Evolutionary conservation across 176 grass and related monocot genomes (phyloP), one percentile per base, ranked within the genome.

Genomic region (Eleusine coracana): DNA sequence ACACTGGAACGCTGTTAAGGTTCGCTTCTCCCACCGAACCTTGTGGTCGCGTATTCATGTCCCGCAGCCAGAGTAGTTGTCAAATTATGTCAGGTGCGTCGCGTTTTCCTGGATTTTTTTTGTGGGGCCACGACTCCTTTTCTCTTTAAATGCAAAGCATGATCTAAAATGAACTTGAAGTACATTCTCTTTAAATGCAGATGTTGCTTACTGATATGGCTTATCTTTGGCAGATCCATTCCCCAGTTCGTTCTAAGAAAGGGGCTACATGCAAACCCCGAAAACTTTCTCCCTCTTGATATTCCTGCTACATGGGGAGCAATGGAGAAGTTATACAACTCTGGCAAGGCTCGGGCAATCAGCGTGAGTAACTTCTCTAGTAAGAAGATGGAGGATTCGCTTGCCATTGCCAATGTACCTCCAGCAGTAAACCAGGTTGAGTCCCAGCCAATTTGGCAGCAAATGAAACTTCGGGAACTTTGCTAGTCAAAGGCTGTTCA

Each of bases 371-470:
- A 91, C 68, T 91, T 91, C 7, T 87, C 75, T 0, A 37, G 50
- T 71, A 88, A 78, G 85, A 91, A 88, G 20, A 72, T 91, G 25
- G 80, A 80, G 50, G 85, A 85, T 2, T 16, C 82, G 70, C 63
- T 91, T 5, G 38, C 40, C 3, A n/a, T 84, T 6, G 77, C 85
- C 1, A 76, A 65, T 4, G 77, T 88, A 15, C 77, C 85, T n/a
- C 82, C 86, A 9, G 86, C 82, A 10, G 86, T 78, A 38, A 63
- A 81, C 76, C 85, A 91, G 76, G 82, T 91, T 17, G 89, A 91
- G 76, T 91, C 81, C 70, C 89, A 91, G 34, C 89, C 86, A 0
- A 66, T 71, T 29, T 91, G 89, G 89, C 60, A 85, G 42, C 89
- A 91, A 23, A 8, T 10, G 70, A 78, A 37, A 55, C 85, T 91